Conservation (phyloP, 2,329 filamentous ascomycete species). For the Diaporthe nobilis region DNA sequence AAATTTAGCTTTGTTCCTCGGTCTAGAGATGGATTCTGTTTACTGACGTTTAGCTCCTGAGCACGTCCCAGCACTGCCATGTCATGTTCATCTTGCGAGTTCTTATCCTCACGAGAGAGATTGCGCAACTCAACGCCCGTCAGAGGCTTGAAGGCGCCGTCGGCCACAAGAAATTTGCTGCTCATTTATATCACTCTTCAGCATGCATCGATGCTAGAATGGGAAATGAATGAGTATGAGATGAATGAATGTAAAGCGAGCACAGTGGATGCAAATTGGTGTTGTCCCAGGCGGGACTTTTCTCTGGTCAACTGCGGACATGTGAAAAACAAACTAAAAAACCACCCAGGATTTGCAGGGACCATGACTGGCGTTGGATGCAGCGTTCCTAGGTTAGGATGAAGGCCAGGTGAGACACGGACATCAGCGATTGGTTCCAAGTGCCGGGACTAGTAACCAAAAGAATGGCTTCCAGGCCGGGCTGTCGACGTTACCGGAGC, state of each 20-base stretch:
- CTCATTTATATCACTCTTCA: neutral
- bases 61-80: constrained; percentile 51
- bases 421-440: neutral
- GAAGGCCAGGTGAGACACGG: neutral
- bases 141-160: neutral
- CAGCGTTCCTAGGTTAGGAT: neutral
- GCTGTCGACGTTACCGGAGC: too few species aligned
- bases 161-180: constrained; percentile 34
- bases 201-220: neutral
- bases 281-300: neutral
- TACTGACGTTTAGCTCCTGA: constrained; percentile 47
- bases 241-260: neutral
- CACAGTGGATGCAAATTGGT: neutral
- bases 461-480: neutral
- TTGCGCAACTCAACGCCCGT: constrained; percentile 44
- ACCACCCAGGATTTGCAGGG: neutral
- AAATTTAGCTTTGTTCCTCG: neutral
- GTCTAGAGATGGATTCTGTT: neutral
- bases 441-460: neutral
- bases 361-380: neutral
- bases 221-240: neutral
- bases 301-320: neutral
- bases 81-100: constrained; percentile 50
- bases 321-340: neutral
- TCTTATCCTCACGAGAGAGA: constrained; percentile 45